Evolutionary conservation across 2,329 filamentous ascomycete genomes (phyloP).

Genomic region (Pestalotiopsis sp.): DNA sequence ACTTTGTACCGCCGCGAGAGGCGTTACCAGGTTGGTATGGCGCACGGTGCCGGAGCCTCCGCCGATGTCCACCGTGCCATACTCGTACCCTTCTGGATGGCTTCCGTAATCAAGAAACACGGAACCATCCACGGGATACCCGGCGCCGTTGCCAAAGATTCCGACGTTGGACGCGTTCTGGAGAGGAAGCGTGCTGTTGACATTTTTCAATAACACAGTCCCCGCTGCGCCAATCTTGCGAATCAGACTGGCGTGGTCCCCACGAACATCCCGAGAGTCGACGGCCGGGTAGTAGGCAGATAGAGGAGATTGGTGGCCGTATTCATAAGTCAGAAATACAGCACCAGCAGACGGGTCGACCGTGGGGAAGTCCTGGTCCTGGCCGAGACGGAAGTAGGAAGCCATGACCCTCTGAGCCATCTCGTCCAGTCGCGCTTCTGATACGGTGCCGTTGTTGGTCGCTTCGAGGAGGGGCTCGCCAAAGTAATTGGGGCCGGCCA

Average conservation of each 20-base stretch:
- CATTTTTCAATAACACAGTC: constrained; percentile 74
- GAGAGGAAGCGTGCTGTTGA: constrained; percentile 50
- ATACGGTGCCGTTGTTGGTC: constrained; percentile 50
- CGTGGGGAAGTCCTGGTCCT: constrained; percentile 47
- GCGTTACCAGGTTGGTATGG: constrained; percentile 56
- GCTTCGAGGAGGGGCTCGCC: constrained; percentile 52
- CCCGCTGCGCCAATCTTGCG: constrained; percentile 78
- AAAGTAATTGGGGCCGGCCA: constrained; percentile 79
- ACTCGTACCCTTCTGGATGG: constrained; percentile 38
- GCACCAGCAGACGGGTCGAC: constrained; percentile 57
- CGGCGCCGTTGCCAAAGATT: constrained; percentile 52
- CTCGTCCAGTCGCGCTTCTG: constrained; percentile 45
- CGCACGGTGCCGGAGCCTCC: constrained; percentile 57
- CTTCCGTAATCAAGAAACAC: neutral
- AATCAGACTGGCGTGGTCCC: constrained; percentile 71
- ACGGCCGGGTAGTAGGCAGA: constrained; percentile 60
- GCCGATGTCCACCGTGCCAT: constrained; percentile 52
- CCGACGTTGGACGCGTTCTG: constrained; percentile 44
- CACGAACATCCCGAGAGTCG: constrained; percentile 79
- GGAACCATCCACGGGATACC: constrained; percentile 56
- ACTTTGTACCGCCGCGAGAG: constrained; percentile 53
- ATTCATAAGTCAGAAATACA: constrained; percentile 74
- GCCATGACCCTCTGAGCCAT: constrained; percentile 79
- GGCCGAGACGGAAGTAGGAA: constrained; percentile 67
- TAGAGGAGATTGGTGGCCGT: constrained; percentile 68